Percentiles rank a stretch among this genome's conserved stretches.
phyloP scores from a whole-genome alignment of 148 eudicot species.

The Polygonum maritimum region DNA sequence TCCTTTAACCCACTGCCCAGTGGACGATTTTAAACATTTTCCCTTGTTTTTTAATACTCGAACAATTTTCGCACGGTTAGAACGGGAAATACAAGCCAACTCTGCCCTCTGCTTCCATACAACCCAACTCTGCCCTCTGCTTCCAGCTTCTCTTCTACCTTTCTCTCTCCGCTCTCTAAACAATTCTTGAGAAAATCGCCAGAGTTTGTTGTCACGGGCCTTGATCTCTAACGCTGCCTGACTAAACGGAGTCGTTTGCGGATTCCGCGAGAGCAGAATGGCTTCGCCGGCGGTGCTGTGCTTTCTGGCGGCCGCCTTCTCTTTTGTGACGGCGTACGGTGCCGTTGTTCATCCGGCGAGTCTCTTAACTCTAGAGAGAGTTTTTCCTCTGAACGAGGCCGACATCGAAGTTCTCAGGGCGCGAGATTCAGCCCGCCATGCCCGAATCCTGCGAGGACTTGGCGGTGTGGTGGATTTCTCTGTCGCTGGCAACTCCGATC shows the following conservation, averaged over 20 bases:
- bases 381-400: constrained; percentile 49
- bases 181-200: background rate
- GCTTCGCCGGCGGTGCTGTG: constrained; percentile 8
- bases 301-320: background rate
- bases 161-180: background rate
- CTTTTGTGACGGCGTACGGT: constrained; percentile 19
- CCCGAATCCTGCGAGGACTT: constrained; percentile 47
- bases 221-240: background rate
- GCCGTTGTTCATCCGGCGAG: constrained; percentile 15
- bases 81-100: background rate
- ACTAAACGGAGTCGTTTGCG: background rate
- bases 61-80: background rate
- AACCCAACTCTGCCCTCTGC: no score
- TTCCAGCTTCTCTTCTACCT: background rate
- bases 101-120: no score
- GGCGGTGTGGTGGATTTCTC: constrained; percentile 75
- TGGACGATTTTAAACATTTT: background rate
- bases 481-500: constrained; percentile 71
- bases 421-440: constrained; percentile 60
- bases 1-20: background rate
- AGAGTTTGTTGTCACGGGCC: background rate
- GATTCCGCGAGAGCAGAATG: background rate
- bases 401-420: constrained; percentile 48
- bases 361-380: constrained; percentile 47
- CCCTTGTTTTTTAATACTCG: background rate